Conservation (phyloP, 1,284 basidiomycete species). For the Boletus smithii region DNA sequence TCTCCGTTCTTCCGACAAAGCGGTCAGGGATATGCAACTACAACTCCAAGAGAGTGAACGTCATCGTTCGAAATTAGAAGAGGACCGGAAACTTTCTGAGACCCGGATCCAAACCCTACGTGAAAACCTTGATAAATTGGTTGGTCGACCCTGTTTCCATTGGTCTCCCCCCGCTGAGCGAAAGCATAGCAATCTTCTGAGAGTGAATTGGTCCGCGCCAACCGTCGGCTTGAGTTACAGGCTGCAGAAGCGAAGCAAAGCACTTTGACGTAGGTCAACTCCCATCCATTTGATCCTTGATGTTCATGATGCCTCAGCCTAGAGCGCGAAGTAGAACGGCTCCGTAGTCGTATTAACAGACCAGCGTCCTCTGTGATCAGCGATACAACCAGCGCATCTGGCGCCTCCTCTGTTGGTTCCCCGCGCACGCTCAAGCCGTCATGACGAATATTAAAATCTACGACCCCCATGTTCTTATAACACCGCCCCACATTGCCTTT, state of each 20-base stretch:
- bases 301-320: constrained; percentile 40
- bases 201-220: constrained; percentile 61
- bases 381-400: constrained; percentile 23
- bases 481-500: not conserved
- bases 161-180: constrained; percentile 5
- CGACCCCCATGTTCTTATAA: not conserved
- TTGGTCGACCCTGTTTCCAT: constrained; percentile 5
- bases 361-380: constrained; percentile 37
- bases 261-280: constrained; percentile 54
- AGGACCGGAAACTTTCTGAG: constrained; percentile 60
- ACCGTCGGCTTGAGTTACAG: constrained; percentile 73
- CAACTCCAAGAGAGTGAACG: constrained; percentile 61
- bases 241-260: constrained; percentile 70
- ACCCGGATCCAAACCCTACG: constrained; percentile 55
- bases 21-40: constrained; percentile 50
- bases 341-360: constrained; percentile 60
- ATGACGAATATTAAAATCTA: constrained; percentile 10
- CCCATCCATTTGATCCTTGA: constrained; percentile 1
- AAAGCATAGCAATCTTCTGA: constrained; percentile 65
- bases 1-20: constrained; percentile 50
- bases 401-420: constrained; percentile 31
- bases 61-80: constrained; percentile 57
- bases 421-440: constrained; percentile 31
- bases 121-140: constrained; percentile 56
- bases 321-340: constrained; percentile 66